phyloP scores from a whole-genome alignment of 2,329 filamentous ascomycete genomes.

The Ampelomyces quisqualis region DNA sequence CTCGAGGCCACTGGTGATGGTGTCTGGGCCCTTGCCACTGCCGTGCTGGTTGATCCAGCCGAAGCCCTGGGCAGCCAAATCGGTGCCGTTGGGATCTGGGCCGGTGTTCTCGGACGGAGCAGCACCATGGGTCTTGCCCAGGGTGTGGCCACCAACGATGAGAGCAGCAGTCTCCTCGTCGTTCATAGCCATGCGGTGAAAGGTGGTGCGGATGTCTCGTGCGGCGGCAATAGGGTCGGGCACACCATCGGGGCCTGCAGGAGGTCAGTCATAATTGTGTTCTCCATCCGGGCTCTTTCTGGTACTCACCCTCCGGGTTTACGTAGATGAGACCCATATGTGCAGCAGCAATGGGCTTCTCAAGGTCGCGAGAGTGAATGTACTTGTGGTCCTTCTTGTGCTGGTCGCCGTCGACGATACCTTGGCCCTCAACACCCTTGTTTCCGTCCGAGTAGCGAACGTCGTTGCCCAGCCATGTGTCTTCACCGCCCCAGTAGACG shows the following conservation, averaged over 20 bases:
- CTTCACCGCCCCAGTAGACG: constrained; percentile 75
- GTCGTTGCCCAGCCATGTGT: constrained; percentile 72
- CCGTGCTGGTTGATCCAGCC: constrained; percentile 69
- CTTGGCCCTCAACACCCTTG: constrained; percentile 48
- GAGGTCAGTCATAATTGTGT: constrained; percentile 5
- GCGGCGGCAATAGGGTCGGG: constrained; percentile 70
- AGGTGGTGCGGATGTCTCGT: constrained; percentile 71
- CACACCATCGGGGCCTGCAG: constrained; percentile 64
- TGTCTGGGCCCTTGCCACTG: constrained; percentile 67
- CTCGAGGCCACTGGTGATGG: constrained; percentile 75
- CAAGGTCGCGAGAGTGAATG: constrained; percentile 61
- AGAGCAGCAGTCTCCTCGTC: constrained; percentile 79
- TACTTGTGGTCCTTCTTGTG: constrained; percentile 32
- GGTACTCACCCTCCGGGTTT: constrained; percentile 63
- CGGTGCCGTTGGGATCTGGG: constrained; percentile 65
- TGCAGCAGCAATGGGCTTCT: constrained; percentile 66
- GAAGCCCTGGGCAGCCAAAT: constrained; percentile 66
- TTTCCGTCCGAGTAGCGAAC: constrained; percentile 62
- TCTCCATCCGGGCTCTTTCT: too few relatives aligned
- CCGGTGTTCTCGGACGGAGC: constrained; percentile 64
- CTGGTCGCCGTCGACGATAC: constrained; percentile 41
- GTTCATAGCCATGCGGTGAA: constrained; percentile 79
- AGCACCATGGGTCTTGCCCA: constrained; percentile 80
- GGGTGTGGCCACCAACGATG: constrained; percentile 75
- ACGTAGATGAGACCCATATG: constrained; percentile 82